Conservation (phyloP, 495 filamentous ascomycete species). For the Trichoderma parareesei region DNA sequence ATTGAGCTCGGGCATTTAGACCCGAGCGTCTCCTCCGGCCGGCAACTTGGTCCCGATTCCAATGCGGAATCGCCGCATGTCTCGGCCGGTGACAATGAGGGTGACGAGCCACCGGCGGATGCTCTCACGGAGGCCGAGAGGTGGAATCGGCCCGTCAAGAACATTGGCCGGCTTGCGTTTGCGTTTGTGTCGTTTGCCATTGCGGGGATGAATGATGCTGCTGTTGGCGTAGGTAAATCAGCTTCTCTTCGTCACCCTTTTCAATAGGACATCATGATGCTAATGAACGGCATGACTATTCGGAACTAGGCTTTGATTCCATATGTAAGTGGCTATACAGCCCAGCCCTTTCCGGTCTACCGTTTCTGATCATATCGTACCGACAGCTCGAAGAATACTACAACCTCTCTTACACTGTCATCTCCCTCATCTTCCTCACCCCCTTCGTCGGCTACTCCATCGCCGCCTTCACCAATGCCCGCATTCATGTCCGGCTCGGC, state of each 20-base stretch:
- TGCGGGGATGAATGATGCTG: conserved; percentile 77
- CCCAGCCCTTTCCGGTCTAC: conserved; percentile 12
- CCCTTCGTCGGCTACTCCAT: conserved; percentile 73
- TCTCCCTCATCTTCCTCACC: conserved; percentile 74
- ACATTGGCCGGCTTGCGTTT: conserved; percentile 54
- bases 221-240: conserved; percentile 56
- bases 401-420: conserved; percentile 61
- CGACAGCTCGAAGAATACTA: conserved; percentile 56
- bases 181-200: conserved; percentile 70
- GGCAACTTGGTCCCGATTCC: neutral
- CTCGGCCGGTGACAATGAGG: neutral
- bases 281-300: neutral
- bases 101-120: neutral
- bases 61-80: neutral
- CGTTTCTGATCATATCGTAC: too few species aligned
- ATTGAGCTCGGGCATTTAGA: neutral
- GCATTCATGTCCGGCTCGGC: conserved; percentile 49
- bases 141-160: conserved; percentile 66
- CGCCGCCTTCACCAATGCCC: conserved; percentile 66
- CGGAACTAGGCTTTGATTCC: conserved; percentile 53
- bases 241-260: conserved; percentile 5
- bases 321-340: conserved; percentile 28
- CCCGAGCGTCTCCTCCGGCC: neutral
- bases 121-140: conserved; percentile 23
- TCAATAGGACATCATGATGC: neutral